A percentile compares a stretch with the other conserved stretches of the same genome.
Conservation (phyloP, 2,329 filamentous ascomycete species). For the Penicillium sp. region DNA sequence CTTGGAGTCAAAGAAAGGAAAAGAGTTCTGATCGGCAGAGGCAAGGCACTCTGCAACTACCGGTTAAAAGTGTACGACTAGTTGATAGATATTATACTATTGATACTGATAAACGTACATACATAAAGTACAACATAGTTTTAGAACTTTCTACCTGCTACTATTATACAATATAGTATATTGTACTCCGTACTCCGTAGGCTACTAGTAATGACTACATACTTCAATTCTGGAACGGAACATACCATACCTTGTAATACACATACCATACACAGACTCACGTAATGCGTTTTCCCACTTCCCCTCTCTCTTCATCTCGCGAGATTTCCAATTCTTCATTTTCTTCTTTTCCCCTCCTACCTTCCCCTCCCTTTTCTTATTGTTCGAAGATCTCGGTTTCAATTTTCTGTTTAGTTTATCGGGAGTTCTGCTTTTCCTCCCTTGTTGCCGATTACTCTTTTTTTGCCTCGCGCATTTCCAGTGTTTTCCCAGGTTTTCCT, state of each 20-base stretch:
- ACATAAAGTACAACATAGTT: background rate
- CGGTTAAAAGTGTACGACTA: background rate
- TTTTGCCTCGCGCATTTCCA: constrained; percentile 22
- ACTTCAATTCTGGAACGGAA: background rate
- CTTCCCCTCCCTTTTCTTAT: constrained; percentile 27
- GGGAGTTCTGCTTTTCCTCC: constrained; percentile 29
- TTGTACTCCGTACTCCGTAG: too few species aligned
- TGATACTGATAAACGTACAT: background rate
- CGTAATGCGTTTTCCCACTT: constrained; percentile 16
- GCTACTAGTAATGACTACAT: background rate
- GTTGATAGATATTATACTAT: background rate
- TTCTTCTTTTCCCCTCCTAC: constrained; percentile 22
- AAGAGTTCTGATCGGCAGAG: background rate
- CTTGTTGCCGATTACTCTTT: constrained; percentile 20
- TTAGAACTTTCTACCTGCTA: background rate
- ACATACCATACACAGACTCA: constrained; percentile 7
- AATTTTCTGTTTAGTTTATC: constrained; percentile 27
- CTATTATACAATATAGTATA: background rate
- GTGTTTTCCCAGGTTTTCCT: constrained; percentile 23
- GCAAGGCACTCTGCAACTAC: constrained; percentile 4
- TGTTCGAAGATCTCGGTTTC: constrained; percentile 27
- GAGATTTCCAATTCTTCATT: constrained; percentile 29
- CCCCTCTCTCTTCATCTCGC: constrained; percentile 21
- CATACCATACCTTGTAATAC: constrained; percentile 11
- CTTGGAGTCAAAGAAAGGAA: background rate